These are phyloP conservation scores for Lactarius psammicola DNA, from an alignment of 768 basidiomycete genomes.

Conservation along the genomic window DNA sequence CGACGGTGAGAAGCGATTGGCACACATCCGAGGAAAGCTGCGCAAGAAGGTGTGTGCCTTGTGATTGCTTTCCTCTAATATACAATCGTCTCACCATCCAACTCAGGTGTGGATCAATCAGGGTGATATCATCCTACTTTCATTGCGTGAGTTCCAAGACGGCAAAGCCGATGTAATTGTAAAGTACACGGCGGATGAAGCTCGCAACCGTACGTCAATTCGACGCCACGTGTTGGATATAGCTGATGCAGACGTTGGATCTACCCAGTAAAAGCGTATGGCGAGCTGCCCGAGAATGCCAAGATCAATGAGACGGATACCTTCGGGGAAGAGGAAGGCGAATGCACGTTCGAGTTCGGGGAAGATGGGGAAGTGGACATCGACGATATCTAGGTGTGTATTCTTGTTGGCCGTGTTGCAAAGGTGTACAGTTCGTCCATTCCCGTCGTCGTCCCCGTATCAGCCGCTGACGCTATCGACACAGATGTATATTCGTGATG, in stretches of 20 bases:
- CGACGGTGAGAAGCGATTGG: slow-evolving; percentile 96
- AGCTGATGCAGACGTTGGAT: slow-evolving; percentile 4
- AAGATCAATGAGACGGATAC: slow-evolving; percentile 97
- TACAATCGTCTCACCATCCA: not conserved
- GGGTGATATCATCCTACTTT: slow-evolving; percentile 93
- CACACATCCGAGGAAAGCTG: slow-evolving; percentile 99
- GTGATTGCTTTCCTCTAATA: not conserved
- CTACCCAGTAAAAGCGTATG: slow-evolving; percentile 88
- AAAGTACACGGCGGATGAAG: slow-evolving; percentile 97
- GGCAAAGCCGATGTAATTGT: slow-evolving; percentile 99
- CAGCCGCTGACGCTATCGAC: not conserved
- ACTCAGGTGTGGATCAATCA: slow-evolving; percentile 97
- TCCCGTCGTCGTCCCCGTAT: not conserved
- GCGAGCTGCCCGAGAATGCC: slow-evolving; percentile 93
- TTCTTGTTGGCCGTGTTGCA: slow-evolving; percentile 28
- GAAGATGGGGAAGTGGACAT: slow-evolving; percentile 88
- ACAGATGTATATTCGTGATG: slow-evolving; percentile 26
- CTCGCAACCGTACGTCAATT: slow-evolving; percentile 60
- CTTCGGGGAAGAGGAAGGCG: slow-evolving; percentile 87
- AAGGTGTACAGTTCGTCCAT: slow-evolving; percentile 10
- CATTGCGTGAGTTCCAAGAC: slow-evolving; percentile 97
- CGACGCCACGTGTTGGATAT: not conserved
- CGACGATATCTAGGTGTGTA: slow-evolving; percentile 69
- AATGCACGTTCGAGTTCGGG: slow-evolving; percentile 87
- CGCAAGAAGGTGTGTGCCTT: slow-evolving; percentile 85